Evolutionary conservation across 2,329 filamentous ascomycete species (phyloP).

Genomic region (Penicillium sp.): DNA sequence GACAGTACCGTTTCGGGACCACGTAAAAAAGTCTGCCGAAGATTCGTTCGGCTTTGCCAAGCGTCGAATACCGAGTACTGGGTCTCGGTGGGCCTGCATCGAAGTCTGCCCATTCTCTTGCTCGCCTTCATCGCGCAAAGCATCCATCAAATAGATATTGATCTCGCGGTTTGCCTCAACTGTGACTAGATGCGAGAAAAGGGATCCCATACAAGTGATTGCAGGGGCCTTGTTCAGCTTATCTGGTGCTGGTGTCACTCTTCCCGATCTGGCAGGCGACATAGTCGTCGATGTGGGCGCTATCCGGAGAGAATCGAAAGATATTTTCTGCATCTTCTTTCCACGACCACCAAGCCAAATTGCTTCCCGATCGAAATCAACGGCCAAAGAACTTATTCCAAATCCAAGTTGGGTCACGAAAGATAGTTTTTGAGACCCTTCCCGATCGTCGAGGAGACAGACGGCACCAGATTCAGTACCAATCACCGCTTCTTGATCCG

Average conservation of each 20-base stretch:
- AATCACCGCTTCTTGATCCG: constrained; percentile 72
- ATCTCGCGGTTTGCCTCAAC: constrained; percentile 76
- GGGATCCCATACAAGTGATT: constrained; percentile 68
- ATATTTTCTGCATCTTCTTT: constrained; percentile 54
- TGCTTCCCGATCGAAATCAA: constrained; percentile 55
- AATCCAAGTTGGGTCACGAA: constrained; percentile 69
- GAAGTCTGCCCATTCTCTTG: constrained; percentile 32
- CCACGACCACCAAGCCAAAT: constrained; percentile 70
- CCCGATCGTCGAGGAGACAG: constrained; percentile 80
- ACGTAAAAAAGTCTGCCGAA: constrained; percentile 79
- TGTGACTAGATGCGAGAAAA: constrained; percentile 67
- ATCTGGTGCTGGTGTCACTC: constrained; percentile 9
- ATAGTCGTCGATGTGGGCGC: constrained; percentile 24
- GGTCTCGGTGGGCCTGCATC: constrained; percentile 58
- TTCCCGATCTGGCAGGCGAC: constrained; percentile 27
- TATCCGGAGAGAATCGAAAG: constrained; percentile 40
- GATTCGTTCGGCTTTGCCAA: constrained; percentile 61
- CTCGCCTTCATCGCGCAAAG: constrained; percentile 29
- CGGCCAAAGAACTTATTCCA: constrained; percentile 64
- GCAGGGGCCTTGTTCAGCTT: constrained; percentile 33
- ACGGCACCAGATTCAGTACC: constrained; percentile 86
- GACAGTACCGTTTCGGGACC: constrained; percentile 78
- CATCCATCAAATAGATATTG: constrained; percentile 56
- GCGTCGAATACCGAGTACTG: constrained; percentile 69
- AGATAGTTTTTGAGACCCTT: constrained; percentile 68